Conservation (phyloP, 768 basidiomycete species). For the Panaeolus cyanescens region DNA sequence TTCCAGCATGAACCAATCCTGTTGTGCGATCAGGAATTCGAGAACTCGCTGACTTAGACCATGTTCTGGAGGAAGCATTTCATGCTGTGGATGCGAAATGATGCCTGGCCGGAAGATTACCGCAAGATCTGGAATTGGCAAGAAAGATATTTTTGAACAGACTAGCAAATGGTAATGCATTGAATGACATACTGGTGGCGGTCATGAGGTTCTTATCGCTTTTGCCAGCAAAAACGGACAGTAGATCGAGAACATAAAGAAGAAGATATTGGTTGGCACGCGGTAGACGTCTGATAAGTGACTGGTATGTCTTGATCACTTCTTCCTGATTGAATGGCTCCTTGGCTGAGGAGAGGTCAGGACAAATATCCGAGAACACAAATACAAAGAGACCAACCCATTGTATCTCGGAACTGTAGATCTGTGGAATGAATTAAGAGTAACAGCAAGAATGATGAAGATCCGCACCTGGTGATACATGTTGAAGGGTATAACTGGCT, state of each 20-base stretch:
- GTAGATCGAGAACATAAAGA: slow-evolving; percentile 92
- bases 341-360: slow-evolving; percentile 47
- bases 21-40: slow-evolving; percentile 95
- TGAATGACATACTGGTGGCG: slow-evolving; percentile 73
- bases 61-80: slow-evolving; percentile 85
- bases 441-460: slow-evolving; percentile 6
- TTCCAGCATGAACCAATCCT: slow-evolving; percentile 93
- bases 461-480: slow-evolving; percentile 77
- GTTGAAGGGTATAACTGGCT: slow-evolving; percentile 91
- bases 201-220: slow-evolving; percentile 95
- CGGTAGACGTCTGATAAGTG: slow-evolving; percentile 82
- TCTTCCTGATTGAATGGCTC: slow-evolving; percentile 69
- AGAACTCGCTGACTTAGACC: slow-evolving; percentile 86
- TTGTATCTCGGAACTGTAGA: slow-evolving; percentile 73
- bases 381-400: slow-evolving; percentile 45
- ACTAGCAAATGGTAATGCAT: not conserved
- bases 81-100: slow-evolving; percentile 86
- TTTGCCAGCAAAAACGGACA: slow-evolving; percentile 93
- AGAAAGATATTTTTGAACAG: slow-evolving; percentile 2
- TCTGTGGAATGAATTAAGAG: slow-evolving; percentile 2
- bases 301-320: slow-evolving; percentile 79
- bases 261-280: slow-evolving; percentile 93
- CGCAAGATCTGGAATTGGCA: slow-evolving; percentile 71
- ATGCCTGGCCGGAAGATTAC: slow-evolving; percentile 97
- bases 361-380: slow-evolving; percentile 1